Evolutionary conservation across 208 protist species (phyloP), one percentile per base, ranked within the genome.

Genomic region (Balamuthia mandrillaris): DNA sequence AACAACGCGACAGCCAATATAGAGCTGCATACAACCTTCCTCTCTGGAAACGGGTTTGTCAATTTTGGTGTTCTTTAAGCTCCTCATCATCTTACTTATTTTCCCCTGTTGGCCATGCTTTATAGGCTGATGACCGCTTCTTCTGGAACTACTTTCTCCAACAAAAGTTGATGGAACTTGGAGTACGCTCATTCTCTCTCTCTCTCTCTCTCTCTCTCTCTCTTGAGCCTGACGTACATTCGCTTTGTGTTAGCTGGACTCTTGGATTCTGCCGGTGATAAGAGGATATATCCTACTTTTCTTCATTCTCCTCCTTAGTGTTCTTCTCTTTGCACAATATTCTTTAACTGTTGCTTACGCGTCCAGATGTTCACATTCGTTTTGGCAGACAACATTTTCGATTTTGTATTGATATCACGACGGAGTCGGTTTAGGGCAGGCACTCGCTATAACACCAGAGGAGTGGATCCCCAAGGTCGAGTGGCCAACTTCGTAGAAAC

Each of bases 401-500:
- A 31, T 78, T 60, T 5, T 4, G 31, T 75, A 9, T 37, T 75
- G 9, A 75, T 75, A 18, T 75, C 65, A 7, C 65, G 65, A n/a
- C 65, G 65, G 29, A 49, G 33, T 9, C 65, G 65, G 18, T 44
- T 75, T 49, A 27, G 65, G 9, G 65, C 65, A 63, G 74, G 74
- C 1, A 63, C 68, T 29, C 54, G 93, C 39, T 95, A 88, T 63
- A 51, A 92, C 79, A 84, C 56, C 7, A 72, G 93, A 27, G 93
- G 93, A 33, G 81, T 90, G 2, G 91, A 95, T 68, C 47, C 63
- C 18, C 24, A 81, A 0, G 91, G 92, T 37, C 39, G 90, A 42
- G 86, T 91, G 9, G 91, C 93, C 44, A 95, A 95, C 74, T 95
- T 90, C 56, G 92, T 90, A 44, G 93, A 95, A 52, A 94, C 91